phyloP scores from a whole-genome alignment of 192 early-diverging fungal genomes.

The Allomyces macrogynus region DNA sequence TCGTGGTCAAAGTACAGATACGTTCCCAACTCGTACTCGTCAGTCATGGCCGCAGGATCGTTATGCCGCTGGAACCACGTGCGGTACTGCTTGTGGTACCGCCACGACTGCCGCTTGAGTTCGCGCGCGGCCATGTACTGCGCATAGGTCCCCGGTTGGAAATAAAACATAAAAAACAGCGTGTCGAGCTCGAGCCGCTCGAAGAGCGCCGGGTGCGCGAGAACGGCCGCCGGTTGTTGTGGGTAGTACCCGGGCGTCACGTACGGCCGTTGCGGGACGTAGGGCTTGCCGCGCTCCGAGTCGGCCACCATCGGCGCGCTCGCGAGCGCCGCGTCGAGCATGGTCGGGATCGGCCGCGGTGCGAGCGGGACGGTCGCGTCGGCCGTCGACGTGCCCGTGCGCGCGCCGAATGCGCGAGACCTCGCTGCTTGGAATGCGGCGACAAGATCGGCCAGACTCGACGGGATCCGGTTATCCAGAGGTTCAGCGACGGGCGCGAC shows the following conservation, averaged over 20 bases:
- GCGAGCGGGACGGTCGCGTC: too few species aligned
- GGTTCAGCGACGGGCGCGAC: too few species aligned
- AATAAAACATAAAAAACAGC: conserved; percentile 96
- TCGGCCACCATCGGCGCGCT: background rate
- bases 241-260: conserved; percentile 85
- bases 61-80: conserved; percentile 99
- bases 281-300: conserved; percentile 31
- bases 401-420: too few species aligned
- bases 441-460: conserved; percentile 29
- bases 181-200: conserved; percentile 86
- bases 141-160: conserved; percentile 87
- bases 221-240: conserved; percentile 50
- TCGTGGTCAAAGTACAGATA: conserved; percentile 99
- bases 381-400: too few species aligned
- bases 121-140: conserved; percentile 91
- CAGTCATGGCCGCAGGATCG: conserved; percentile 85
- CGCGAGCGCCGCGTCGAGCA: background rate
- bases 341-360: too few species aligned
- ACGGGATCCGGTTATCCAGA: conserved; percentile 23
- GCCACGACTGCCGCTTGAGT: conserved; percentile 89
- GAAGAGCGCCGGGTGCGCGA: conserved; percentile 66
- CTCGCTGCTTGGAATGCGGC: conserved; percentile 25
- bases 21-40: conserved; percentile 93
- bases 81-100: conserved; percentile 94
- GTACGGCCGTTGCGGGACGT: conserved; percentile 51